Conservation (phyloP, 495 filamentous ascomycete species). For the Aspergillus incahuasiensis region DNA sequence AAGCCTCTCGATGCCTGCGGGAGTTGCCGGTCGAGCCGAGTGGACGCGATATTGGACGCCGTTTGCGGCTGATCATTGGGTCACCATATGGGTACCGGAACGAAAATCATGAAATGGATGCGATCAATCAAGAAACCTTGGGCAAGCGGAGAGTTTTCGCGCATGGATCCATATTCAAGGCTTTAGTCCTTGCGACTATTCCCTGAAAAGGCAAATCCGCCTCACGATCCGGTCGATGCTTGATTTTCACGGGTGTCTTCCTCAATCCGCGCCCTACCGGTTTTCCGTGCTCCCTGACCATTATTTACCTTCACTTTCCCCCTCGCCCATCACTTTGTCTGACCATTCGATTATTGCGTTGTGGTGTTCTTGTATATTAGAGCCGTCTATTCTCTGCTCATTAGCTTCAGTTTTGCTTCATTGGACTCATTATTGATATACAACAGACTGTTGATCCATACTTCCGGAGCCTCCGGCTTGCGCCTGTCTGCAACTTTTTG, state of each 20-base stretch:
- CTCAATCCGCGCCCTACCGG: constrained; percentile 12
- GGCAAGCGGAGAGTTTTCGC: constrained; percentile 3
- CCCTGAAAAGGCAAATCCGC: constrained; percentile 8
- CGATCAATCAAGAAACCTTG: neutral
- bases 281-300: constrained; percentile 2
- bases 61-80: constrained; percentile 14
- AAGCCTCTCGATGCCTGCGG: neutral
- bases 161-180: neutral
- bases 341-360: neutral
- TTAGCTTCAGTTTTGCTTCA: neutral
- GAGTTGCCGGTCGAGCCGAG: constrained; percentile 13
- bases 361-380: neutral
- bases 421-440: neutral
- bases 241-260: constrained; percentile 5
- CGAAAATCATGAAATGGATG: neutral
- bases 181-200: constrained; percentile 8
- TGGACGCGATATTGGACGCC: neutral
- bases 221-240: neutral
- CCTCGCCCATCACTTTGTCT: constrained; percentile 1
- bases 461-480: neutral
- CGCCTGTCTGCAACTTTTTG: neutral
- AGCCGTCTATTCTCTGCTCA: neutral
- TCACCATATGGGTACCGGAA: neutral
- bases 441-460: neutral
- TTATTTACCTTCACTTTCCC: constrained; percentile 6